phyloP scores from a whole-genome alignment of 352 stramenopile species.

The Globisporangium mamillatum region DNA sequence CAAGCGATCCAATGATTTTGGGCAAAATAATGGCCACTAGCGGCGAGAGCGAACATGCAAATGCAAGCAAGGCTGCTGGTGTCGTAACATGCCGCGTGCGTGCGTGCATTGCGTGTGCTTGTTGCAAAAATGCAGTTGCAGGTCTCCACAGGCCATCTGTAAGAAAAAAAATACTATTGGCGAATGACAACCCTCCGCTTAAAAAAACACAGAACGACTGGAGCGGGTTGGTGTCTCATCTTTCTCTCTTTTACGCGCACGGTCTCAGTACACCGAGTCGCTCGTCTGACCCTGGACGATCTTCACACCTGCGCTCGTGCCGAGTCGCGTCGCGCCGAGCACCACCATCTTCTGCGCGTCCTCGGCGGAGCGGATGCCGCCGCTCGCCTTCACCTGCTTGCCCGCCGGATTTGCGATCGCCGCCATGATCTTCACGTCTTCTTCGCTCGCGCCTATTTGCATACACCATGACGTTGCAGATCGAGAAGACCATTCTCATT shows the following conservation, averaged over 20 bases:
- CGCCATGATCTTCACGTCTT: slow-evolving; percentile 76
- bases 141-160: too few relatives aligned
- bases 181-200: too few relatives aligned
- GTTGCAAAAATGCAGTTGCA: too few relatives aligned
- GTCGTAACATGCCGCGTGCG: too few relatives aligned
- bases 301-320: slow-evolving; percentile 65
- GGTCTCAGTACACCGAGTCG: slow-evolving; percentile 23
- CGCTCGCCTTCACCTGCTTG: slow-evolving; percentile 82
- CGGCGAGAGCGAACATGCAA: too few relatives aligned
- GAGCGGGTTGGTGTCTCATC: neutral
- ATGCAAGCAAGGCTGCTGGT: too few relatives aligned
- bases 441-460: slow-evolving; percentile 54
- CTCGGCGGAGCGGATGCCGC: slow-evolving; percentile 63
- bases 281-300: slow-evolving; percentile 48
- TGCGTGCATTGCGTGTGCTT: too few relatives aligned
- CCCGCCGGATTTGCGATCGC: slow-evolving; percentile 49
- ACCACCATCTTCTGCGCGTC: slow-evolving; percentile 74
- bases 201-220: neutral
- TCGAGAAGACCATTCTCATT: too few relatives aligned
- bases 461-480: too few relatives aligned
- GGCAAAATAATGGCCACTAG: too few relatives aligned
- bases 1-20: too few relatives aligned
- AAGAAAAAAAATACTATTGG: too few relatives aligned
- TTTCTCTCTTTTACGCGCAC: neutral
- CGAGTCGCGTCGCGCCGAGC: slow-evolving; percentile 65